Conservation (phyloP, 768 basidiomycete genomes). For the Podaxis mareebaensis region DNA sequence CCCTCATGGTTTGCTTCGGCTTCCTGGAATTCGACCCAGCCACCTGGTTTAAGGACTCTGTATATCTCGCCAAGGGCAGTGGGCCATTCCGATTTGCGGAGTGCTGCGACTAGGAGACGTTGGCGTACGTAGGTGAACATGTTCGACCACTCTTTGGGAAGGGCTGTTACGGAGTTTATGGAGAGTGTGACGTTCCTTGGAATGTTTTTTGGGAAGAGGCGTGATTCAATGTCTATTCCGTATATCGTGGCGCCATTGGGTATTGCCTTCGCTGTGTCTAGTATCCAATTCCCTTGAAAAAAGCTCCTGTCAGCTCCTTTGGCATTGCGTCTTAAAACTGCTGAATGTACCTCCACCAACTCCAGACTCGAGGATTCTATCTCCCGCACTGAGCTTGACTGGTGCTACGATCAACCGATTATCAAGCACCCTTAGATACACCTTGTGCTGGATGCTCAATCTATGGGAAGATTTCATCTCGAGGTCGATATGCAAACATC, state of each 20-base stretch:
- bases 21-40: neutral
- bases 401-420: too few species aligned
- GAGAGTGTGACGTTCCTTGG: neutral
- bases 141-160: neutral
- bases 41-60: neutral
- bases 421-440: too few species aligned
- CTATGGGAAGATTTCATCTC: too few species aligned
- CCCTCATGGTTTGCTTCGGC: neutral
- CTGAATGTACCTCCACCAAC: too few species aligned
- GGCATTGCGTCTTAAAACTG: too few species aligned
- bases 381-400: too few species aligned
- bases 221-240: neutral
- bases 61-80: neutral
- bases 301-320: neutral
- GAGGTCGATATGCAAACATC: too few species aligned
- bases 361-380: too few species aligned
- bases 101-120: neutral
- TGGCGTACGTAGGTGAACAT: neutral
- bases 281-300: neutral
- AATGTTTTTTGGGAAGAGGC: neutral
- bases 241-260: neutral
- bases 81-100: neutral
- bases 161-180: neutral
- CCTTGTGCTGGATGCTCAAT: too few species aligned
- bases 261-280: neutral